Conservation (phyloP, 2,329 filamentous ascomycete genomes). For the Graphiopsis chlorocephala region DNA sequence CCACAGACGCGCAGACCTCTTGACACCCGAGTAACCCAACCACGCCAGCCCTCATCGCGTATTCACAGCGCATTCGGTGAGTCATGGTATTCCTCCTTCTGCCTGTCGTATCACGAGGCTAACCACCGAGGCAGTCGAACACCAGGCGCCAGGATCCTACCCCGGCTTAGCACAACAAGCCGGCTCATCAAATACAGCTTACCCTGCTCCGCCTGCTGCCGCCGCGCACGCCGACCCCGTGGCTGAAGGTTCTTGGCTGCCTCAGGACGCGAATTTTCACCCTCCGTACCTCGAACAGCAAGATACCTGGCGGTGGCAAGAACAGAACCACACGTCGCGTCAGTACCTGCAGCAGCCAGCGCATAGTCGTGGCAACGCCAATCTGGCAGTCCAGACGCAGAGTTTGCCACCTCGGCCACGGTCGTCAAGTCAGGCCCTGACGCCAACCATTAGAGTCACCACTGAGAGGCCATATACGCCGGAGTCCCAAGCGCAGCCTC, state of each 20-base stretch:
- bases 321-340: neutral
- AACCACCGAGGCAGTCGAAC: neutral
- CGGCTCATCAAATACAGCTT: constrained; percentile 14
- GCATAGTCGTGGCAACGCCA: constrained; percentile 6
- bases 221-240: constrained; percentile 6
- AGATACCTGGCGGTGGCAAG: neutral
- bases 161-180: neutral
- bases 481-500: constrained; percentile 22
- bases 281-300: neutral
- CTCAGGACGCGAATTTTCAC: constrained; percentile 14
- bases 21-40: neutral
- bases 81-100: neutral
- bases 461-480: constrained; percentile 19
- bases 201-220: neutral
- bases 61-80: constrained; percentile 1
- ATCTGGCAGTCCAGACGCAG: constrained; percentile 7
- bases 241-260: constrained; percentile 14
- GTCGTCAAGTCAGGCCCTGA: constrained; percentile 12
- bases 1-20: neutral
- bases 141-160: constrained; percentile 11
- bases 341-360: constrained; percentile 4
- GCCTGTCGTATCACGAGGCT: constrained; percentile 2
- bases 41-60: neutral
- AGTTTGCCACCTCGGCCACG: constrained; percentile 22
- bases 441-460: constrained; percentile 27